These are phyloP conservation scores for Tricholoma bakamatsutake DNA, from an alignment of 768 basidiomycete species.

Conservation along the genomic window DNA sequence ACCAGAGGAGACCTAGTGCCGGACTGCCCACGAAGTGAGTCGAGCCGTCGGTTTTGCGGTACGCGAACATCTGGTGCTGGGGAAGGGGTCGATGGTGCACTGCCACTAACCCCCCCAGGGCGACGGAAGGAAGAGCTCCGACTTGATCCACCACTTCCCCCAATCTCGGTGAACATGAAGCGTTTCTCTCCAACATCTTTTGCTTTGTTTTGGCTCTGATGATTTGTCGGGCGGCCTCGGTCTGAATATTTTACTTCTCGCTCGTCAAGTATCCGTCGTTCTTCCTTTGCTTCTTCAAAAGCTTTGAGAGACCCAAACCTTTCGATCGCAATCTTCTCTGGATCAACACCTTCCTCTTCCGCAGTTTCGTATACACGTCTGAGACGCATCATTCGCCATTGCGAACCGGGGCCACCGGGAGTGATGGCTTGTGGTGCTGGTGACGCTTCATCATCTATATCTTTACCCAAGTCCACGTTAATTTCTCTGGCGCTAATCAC, in stretches of 20 bases:
- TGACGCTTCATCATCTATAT: constrained; percentile 33
- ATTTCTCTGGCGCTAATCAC: constrained; percentile 58
- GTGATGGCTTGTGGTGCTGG: constrained; percentile 43
- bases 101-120: constrained; percentile 59
- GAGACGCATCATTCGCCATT: constrained; percentile 98
- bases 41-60: constrained; percentile 46
- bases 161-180: constrained; percentile 65
- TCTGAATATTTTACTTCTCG: constrained; percentile 52
- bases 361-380: constrained; percentile 85
- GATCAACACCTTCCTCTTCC: constrained; percentile 67
- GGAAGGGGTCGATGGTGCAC: constrained; percentile 56
- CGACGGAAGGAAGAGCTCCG: constrained; percentile 86
- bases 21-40: constrained; percentile 57
- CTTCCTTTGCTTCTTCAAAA: constrained; percentile 87
- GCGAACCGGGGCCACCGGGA: constrained; percentile 89
- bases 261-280: constrained; percentile 80
- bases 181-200: constrained; percentile 40
- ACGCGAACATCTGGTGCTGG: constrained; percentile 34
- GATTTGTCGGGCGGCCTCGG: constrained; percentile 27
- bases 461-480: constrained; percentile 48
- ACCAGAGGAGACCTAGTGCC: constrained; percentile 53
- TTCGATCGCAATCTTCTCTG: constrained; percentile 82
- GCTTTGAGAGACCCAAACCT: constrained; percentile 81
- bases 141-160: constrained; percentile 59
- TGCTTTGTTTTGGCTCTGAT: constrained; percentile 24